phyloP scores from a whole-genome alignment of 2,329 filamentous ascomycete species.

The Rhynchosporium secalis region DNA sequence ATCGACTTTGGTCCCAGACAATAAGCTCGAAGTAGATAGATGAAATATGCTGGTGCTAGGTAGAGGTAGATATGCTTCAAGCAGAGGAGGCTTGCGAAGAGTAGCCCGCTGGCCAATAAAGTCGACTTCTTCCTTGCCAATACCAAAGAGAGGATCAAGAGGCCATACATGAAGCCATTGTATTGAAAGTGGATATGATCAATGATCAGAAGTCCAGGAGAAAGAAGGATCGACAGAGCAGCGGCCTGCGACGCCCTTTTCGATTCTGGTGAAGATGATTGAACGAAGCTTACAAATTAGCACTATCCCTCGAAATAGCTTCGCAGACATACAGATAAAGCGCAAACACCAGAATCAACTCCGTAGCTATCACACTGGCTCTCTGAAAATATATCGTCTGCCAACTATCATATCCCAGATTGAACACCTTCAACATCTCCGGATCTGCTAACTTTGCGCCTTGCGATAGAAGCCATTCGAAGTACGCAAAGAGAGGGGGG shows the following conservation, averaged over 20 bases:
- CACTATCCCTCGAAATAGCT: conserved; percentile 21
- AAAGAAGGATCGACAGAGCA: conserved; percentile 85
- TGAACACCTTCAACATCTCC: conserved; percentile 77
- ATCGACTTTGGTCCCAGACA: conserved; percentile 78
- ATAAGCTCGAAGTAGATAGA: conserved; percentile 86
- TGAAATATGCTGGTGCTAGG: conserved; percentile 91
- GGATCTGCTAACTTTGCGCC: conserved; percentile 75
- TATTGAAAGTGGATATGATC: conserved; percentile 99
- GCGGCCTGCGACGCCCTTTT: conserved; percentile 80
- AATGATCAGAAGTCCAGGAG: conserved; percentile 91
- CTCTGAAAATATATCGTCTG: conserved; percentile 93
- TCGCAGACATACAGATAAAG: conserved; percentile 64
- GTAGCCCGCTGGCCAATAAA: conserved; percentile 73
- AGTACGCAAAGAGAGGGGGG: conserved; percentile 95
- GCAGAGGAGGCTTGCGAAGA: conserved; percentile 84
- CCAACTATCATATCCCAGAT: conserved; percentile 87
- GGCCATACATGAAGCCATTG: conserved; percentile 93
- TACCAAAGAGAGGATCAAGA: conserved; percentile 83
- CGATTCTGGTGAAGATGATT: conserved; percentile 63
- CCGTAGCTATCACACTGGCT: conserved; percentile 80
- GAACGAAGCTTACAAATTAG: conserved; percentile 62
- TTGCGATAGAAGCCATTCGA: conserved; percentile 90
- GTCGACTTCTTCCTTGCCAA: conserved; percentile 75
- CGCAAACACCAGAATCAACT: conserved; percentile 80
- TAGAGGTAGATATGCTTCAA: conserved; percentile 99